Conservation (phyloP, 1,139 yeast genomes). For the Scheffersomyces stambukii region DNA sequence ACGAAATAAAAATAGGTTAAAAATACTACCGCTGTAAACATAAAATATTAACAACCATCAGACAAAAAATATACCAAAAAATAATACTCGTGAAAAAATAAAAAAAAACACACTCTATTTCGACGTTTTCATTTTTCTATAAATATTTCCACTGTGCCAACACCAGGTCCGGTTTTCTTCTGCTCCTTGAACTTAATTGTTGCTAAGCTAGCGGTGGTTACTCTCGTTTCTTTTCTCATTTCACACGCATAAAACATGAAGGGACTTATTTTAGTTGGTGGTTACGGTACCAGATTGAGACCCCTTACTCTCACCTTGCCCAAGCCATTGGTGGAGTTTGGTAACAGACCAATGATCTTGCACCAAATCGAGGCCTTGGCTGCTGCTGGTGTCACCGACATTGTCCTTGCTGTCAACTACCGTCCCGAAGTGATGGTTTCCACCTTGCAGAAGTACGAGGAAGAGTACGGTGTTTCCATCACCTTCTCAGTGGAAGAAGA, state of each 20-base stretch:
- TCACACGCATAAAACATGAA: constrained; percentile 52
- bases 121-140: no score
- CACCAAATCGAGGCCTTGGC: constrained; percentile 99
- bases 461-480: constrained; percentile 89
- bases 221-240: no score
- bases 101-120: no score
- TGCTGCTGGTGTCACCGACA: constrained; percentile 97
- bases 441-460: constrained; percentile 89
- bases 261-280: constrained; percentile 98
- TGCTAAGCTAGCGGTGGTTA: no score
- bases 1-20: no score
- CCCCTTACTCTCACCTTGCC: constrained; percentile 96
- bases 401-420: constrained; percentile 97
- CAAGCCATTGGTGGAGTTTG: constrained; percentile 98
- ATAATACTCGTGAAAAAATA: no score
- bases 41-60: no score
- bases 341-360: constrained; percentile 94
- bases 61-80: no score
- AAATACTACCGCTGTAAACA: no score
- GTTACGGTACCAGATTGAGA: constrained; percentile 99
- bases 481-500: constrained; percentile 99
- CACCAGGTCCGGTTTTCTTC: no score
- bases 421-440: constrained; percentile 99
- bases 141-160: no score
- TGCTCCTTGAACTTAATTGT: no score